Conservation (phyloP, 1,284 basidiomycete species). For the Marasmius tenuissimus region DNA sequence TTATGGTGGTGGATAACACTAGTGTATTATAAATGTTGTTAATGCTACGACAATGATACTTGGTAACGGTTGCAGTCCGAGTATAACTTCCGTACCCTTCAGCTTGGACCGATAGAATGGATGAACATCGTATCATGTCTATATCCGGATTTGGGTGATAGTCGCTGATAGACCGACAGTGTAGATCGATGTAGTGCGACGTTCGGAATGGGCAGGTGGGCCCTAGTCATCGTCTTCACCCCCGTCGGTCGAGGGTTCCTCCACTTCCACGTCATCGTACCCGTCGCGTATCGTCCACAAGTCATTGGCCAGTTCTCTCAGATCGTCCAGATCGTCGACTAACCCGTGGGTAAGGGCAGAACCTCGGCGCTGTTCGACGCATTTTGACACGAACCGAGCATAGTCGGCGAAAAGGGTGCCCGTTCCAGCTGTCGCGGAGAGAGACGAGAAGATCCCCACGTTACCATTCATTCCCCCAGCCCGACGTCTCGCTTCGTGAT, state of each 20-base stretch:
- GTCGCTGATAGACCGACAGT: too few species aligned
- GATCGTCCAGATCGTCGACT: slow-evolving; percentile 47
- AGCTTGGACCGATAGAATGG: too few species aligned
- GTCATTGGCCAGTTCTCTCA: slow-evolving; percentile 48
- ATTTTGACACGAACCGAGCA: slow-evolving; percentile 41
- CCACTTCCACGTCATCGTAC: slow-evolving; percentile 19
- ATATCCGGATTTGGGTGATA: neutral
- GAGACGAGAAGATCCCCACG: slow-evolving; percentile 31
- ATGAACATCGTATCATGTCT: neutral
- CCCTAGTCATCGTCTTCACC: neutral
- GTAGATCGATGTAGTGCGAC: too few species aligned
- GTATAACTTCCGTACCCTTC: too few species aligned
- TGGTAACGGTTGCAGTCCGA: too few species aligned
- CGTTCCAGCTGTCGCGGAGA: slow-evolving; percentile 32
- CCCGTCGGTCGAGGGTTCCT: neutral
- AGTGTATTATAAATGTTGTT: neutral
- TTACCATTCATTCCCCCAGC: slow-evolving; percentile 18
- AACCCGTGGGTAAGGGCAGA: slow-evolving; percentile 21
- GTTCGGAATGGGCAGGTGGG: too few species aligned
- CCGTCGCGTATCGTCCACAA: slow-evolving; percentile 53
- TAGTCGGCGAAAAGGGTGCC: slow-evolving; percentile 39
- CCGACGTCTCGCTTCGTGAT: slow-evolving; percentile 18
- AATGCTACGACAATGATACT: too few species aligned
- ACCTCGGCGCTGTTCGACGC: slow-evolving; percentile 26
- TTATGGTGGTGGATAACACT: neutral